Conservation (phyloP, 208 protist genomes). For the Wallacemonas rigidus region DNA sequence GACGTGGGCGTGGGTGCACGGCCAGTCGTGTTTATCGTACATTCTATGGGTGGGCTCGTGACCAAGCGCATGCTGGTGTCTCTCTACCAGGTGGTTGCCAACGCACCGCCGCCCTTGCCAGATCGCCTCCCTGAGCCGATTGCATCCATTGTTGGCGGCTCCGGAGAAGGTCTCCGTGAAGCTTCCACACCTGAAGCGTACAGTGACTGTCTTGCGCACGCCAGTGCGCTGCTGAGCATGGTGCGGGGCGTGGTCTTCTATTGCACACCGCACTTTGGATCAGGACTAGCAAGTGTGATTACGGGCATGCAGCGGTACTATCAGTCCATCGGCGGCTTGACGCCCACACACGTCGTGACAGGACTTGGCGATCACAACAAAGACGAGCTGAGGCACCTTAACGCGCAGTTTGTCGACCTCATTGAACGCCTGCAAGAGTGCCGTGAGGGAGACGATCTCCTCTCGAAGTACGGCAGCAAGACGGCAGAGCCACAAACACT, state of each 20-base stretch:
- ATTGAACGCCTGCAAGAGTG: constrained; percentile 31
- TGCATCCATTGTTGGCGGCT: not conserved
- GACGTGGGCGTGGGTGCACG: constrained; percentile 44
- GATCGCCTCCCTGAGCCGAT: constrained; percentile 11
- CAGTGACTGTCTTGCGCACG: constrained; percentile 10
- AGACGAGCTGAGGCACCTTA: constrained; percentile 38
- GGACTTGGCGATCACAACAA: constrained; percentile 65
- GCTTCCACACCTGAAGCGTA: not conserved
- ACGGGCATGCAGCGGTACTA: constrained; percentile 60
- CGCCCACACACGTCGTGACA: constrained; percentile 55
- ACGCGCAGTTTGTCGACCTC: constrained; percentile 57
- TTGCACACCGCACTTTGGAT: constrained; percentile 74
- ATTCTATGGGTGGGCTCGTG: constrained; percentile 73
- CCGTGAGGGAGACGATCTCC: constrained; percentile 22
- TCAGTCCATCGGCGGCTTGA: constrained; percentile 49
- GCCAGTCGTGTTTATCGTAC: constrained; percentile 64
- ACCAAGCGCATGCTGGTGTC: constrained; percentile 65
- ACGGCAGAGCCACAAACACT: not conserved
- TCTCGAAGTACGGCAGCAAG: constrained; percentile 7
- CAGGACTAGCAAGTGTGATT: constrained; percentile 57
- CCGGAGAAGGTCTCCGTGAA: not conserved
- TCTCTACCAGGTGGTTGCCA: constrained; percentile 27
- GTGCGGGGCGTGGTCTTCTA: constrained; percentile 73
- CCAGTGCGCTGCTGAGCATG: constrained; percentile 33
- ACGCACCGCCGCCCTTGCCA: constrained; percentile 14